Evolutionary conservation across 2,329 filamentous ascomycete species (phyloP).

Genomic region (Acephala macrosclerotiorum): DNA sequence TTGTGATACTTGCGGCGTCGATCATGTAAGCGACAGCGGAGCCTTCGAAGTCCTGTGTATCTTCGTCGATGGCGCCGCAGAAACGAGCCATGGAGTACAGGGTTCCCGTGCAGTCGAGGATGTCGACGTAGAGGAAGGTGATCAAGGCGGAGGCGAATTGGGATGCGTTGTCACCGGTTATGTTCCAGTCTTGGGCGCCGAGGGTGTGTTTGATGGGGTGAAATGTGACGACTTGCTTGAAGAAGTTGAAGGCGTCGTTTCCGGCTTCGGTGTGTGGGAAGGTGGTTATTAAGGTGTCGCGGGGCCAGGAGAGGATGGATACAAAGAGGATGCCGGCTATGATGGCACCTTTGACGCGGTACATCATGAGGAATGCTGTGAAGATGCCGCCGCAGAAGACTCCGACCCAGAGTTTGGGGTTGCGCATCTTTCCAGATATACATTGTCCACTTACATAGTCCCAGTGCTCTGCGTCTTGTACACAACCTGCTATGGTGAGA

Average conservation of each 20-base stretch:
- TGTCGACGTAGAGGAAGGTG: constrained; percentile 91
- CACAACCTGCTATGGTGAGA: constrained; percentile 71
- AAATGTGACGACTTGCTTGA: constrained; percentile 87
- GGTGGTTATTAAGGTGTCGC: constrained; percentile 77
- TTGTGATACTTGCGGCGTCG: constrained; percentile 80
- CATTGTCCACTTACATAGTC: constrained; percentile 61
- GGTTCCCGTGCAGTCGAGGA: constrained; percentile 86
- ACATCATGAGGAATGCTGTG: constrained; percentile 83
- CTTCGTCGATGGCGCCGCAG: constrained; percentile 79
- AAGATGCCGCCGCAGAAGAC: constrained; percentile 87
- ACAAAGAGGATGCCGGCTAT: constrained; percentile 85
- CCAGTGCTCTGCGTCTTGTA: constrained; percentile 20
- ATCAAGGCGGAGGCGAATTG: constrained; percentile 86
- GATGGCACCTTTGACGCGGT: constrained; percentile 86
- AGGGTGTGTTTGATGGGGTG: constrained; percentile 76
- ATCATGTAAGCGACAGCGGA: constrained; percentile 85
- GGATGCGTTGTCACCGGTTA: constrained; percentile 67
- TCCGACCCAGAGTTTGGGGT: constrained; percentile 84
- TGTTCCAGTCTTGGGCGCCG: constrained; percentile 76
- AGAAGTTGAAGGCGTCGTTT: constrained; percentile 80
- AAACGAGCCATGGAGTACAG: constrained; percentile 91
- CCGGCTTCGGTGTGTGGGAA: constrained; percentile 78
- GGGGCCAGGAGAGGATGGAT: constrained; percentile 88
- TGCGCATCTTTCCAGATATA: constrained; percentile 77
- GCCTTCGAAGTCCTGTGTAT: constrained; percentile 87